These are phyloP conservation scores for Leishmania gerbilli DNA, from an alignment of 208 protist species.

Conservation along the genomic window DNA sequence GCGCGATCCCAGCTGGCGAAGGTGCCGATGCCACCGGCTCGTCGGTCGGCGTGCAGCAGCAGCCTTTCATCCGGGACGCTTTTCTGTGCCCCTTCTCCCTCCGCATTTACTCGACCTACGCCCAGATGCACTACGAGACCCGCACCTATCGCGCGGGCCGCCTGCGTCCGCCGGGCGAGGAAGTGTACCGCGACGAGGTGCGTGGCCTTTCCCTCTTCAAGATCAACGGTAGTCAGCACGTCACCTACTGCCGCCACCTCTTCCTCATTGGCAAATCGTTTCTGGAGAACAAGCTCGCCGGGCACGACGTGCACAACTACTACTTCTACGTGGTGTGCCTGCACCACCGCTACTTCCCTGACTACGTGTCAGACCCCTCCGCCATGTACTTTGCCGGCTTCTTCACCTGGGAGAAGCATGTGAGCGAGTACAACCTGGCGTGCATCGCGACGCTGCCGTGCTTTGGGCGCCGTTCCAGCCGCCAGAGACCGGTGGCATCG, in stretches of 20 bases:
- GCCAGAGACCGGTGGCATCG: constrained; percentile 7
- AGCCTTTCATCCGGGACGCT: constrained; percentile 81
- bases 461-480: constrained; percentile 42
- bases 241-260: constrained; percentile 84
- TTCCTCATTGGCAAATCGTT: constrained; percentile 90
- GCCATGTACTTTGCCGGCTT: constrained; percentile 96
- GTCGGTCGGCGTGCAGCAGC: constrained; percentile 4
- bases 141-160: constrained; percentile 48
- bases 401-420: constrained; percentile 98
- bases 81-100: constrained; percentile 89
- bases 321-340: constrained; percentile 88
- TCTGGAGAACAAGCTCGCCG: constrained; percentile 89
- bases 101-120: constrained; percentile 66
- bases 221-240: constrained; percentile 76
- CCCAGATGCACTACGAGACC: constrained; percentile 78
- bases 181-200: constrained; percentile 80
- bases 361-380: constrained; percentile 54
- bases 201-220: constrained; percentile 83
- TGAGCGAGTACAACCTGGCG: constrained; percentile 97
- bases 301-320: constrained; percentile 89
- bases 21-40: not conserved
- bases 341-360: constrained; percentile 76
- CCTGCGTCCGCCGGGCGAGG: constrained; percentile 70
- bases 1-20: not conserved
- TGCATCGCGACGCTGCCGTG: constrained; percentile 99